These are phyloP conservation scores for Cornus kousa DNA, from an alignment of 148 eudicot genomes.

Conservation along the genomic window DNA sequence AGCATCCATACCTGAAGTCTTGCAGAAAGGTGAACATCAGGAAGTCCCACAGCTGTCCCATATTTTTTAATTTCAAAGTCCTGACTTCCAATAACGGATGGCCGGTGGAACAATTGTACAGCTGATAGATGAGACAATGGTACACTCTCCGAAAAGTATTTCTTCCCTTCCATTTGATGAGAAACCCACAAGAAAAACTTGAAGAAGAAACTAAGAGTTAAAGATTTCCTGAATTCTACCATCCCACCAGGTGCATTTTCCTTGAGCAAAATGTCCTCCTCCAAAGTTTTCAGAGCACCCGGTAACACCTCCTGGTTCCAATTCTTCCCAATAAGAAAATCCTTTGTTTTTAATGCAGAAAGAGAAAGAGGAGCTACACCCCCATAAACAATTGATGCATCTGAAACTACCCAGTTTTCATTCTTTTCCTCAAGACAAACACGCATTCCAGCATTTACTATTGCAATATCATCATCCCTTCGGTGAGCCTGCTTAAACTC, in stretches of 20 bases:
- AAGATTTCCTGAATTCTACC: slow-evolving; percentile 92
- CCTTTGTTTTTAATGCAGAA: slow-evolving; percentile 57
- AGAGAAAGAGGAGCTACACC: slow-evolving; percentile 91
- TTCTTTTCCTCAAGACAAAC: slow-evolving; percentile 65
- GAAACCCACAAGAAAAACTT: slow-evolving; percentile 82
- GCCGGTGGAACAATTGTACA: slow-evolving; percentile 53
- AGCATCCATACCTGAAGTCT: slow-evolving; percentile 68
- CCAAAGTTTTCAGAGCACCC: slow-evolving; percentile 60
- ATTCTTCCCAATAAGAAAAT: slow-evolving; percentile 60
- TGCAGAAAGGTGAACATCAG: slow-evolving; percentile 93
- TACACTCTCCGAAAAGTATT: slow-evolving; percentile 38
- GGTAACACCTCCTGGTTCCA: slow-evolving; percentile 73
- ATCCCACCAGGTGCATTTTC: slow-evolving; percentile 99
- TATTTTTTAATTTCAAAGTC: slow-evolving; percentile 74
- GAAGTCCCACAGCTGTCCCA: slow-evolving; percentile 91
- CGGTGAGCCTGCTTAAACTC: slow-evolving; percentile 99
- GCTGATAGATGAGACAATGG: slow-evolving; percentile 77
- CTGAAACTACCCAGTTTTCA: slow-evolving; percentile 73
- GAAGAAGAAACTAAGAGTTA: slow-evolving; percentile 85
- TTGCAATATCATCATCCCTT: slow-evolving; percentile 96
- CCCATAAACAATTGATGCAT: slow-evolving; percentile 88
- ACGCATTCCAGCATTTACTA: slow-evolving; percentile 97
- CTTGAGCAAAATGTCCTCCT: slow-evolving; percentile 66
- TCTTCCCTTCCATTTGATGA: slow-evolving; percentile 60
- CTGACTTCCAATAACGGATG: slow-evolving; percentile 77